Percentiles rank a stretch among this genome's conserved stretches.
These are phyloP conservation scores for Kwoniella europaea DNA, from an alignment of 768 basidiomycete genomes.

Conservation along the genomic window DNA sequence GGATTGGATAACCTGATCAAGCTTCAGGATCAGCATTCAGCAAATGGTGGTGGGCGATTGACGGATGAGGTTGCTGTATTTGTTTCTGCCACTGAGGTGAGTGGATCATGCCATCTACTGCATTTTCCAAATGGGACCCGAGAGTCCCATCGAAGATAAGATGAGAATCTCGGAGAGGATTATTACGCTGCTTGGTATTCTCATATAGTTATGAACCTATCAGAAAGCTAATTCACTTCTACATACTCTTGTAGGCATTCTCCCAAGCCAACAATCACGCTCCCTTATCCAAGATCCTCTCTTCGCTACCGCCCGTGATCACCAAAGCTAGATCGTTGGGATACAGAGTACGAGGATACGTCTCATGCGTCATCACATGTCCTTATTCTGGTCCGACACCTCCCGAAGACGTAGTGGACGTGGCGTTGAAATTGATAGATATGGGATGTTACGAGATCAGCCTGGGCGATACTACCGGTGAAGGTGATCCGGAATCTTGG, in stretches of 20 bases:
- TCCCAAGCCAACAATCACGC: constrained; percentile 82
- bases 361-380: constrained; percentile 76
- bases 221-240: not conserved
- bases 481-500: constrained; percentile 75
- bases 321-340: constrained; percentile 69
- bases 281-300: constrained; percentile 72
- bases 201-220: too few relatives aligned
- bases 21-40: constrained; percentile 63
- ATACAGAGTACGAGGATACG: constrained; percentile 72
- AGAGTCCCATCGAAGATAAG: too few relatives aligned
- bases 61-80: constrained; percentile 88
- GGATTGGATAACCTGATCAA: constrained; percentile 73
- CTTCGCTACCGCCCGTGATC: constrained; percentile 68
- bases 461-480: constrained; percentile 89
- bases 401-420: constrained; percentile 68
- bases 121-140: too few relatives aligned
- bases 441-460: constrained; percentile 93
- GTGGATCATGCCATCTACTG: not conserved
- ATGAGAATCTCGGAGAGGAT: too few relatives aligned
- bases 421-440: constrained; percentile 72
- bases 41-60: constrained; percentile 60
- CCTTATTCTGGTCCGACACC: constrained; percentile 84
- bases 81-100: constrained; percentile 77
- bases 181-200: too few relatives aligned
- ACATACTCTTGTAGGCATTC: constrained; percentile 61